A percentile compares a stretch with the other conserved stretches of the same genome.
Conservation (phyloP, 1,284 basidiomycete species). For the Gastroboletus turbinatus region DNA sequence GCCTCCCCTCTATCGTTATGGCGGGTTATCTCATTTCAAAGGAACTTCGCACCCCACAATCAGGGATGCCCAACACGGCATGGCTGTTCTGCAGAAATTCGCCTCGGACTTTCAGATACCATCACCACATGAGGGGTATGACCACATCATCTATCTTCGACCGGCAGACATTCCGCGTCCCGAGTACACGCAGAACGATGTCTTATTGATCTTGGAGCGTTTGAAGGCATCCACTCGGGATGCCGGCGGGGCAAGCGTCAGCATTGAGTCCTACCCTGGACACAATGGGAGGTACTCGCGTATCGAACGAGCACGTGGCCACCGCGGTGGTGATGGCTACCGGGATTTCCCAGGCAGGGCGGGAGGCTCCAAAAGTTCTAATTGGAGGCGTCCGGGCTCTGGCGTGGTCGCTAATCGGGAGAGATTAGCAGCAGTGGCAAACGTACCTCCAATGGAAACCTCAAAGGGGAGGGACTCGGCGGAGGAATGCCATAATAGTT, state of each 20-base stretch:
- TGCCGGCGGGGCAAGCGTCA: slow-evolving; percentile 11
- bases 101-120: slow-evolving; percentile 57
- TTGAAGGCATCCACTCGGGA: slow-evolving; percentile 38
- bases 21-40: slow-evolving; percentile 28
- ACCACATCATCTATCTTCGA: slow-evolving; percentile 54
- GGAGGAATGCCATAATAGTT: slow-evolving; percentile 24
- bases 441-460: slow-evolving; percentile 23
- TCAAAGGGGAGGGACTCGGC: slow-evolving; percentile 28
- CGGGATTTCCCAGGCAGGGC: slow-evolving; percentile 21
- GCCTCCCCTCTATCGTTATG: neutral
- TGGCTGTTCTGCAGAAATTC: slow-evolving; percentile 59
- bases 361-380: slow-evolving; percentile 11
- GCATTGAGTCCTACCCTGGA: slow-evolving; percentile 6
- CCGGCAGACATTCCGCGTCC: slow-evolving; percentile 50
- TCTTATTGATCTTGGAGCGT: slow-evolving; percentile 50
- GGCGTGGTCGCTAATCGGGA: slow-evolving; percentile 13
- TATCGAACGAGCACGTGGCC: slow-evolving; percentile 26
- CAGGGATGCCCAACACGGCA: slow-evolving; percentile 51
- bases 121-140: slow-evolving; percentile 53
- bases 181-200: slow-evolving; percentile 50
- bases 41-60: slow-evolving; percentile 73
- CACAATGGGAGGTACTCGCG: slow-evolving; percentile 8
- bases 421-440: slow-evolving; percentile 11
- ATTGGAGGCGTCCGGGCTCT: slow-evolving; percentile 22
- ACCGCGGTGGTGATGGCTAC: slow-evolving; percentile 14